A percentile compares a stretch with the other conserved stretches of the same genome.
phyloP scores from a whole-genome alignment of 495 filamentous ascomycete genomes.

The Cryomyces minteri region DNA sequence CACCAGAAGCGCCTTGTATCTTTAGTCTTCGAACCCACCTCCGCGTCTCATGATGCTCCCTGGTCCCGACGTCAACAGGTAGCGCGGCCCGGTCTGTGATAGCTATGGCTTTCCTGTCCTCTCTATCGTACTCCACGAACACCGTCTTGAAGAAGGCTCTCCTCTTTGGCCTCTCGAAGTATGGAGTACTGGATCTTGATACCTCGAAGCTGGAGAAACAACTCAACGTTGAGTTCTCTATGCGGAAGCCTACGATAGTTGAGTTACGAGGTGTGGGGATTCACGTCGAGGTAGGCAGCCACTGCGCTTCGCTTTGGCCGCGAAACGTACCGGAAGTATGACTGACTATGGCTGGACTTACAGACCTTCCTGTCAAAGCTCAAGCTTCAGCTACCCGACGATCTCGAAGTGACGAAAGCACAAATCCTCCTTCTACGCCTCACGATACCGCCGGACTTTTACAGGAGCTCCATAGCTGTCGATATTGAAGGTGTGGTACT shows the following conservation, averaged over 20 bases:
- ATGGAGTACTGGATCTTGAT: slow-evolving; percentile 68
- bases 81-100: too few relatives aligned
- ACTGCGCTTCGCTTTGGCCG: too few relatives aligned
- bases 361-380: slow-evolving; percentile 18
- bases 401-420: slow-evolving; percentile 49
- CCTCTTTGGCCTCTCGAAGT: slow-evolving; percentile 57
- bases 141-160: slow-evolving; percentile 29
- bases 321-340: too few relatives aligned
- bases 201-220: slow-evolving; percentile 60
- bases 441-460: slow-evolving; percentile 66
- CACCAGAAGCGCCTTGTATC: too few relatives aligned
- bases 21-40: too few relatives aligned
- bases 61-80: too few relatives aligned
- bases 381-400: slow-evolving; percentile 50
- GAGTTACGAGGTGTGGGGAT: slow-evolving; percentile 71
- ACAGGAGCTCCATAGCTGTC: slow-evolving; percentile 55
- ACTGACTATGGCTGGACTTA: too few relatives aligned
- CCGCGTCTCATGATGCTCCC: too few relatives aligned
- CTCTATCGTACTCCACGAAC: not conserved
- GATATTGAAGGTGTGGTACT: slow-evolving; percentile 64
- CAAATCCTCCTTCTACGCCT: slow-evolving; percentile 50
- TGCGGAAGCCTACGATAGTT: slow-evolving; percentile 52
- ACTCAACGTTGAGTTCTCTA: slow-evolving; percentile 34
- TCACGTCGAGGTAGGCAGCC: slow-evolving; percentile 40
- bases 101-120: too few relatives aligned